A percentile compares a stretch with the other conserved stretches of the same genome.
phyloP scores from a whole-genome alignment of 2,329 filamentous ascomycete genomes.

The Cytospora piceicola region DNA sequence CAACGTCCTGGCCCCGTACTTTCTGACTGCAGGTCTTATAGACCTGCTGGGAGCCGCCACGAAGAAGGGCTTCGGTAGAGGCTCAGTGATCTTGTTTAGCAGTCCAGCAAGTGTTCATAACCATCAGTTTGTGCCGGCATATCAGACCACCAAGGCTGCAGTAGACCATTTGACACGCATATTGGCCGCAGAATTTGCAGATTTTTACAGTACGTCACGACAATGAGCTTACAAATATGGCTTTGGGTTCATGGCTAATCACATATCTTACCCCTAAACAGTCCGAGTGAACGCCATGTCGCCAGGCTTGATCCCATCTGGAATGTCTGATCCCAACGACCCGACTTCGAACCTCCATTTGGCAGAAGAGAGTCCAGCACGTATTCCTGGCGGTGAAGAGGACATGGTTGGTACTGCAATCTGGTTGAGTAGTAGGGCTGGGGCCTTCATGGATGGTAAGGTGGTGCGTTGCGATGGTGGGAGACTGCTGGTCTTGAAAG shows the following conservation, averaged over 20 bases:
- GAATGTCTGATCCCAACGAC: conserved; percentile 13
- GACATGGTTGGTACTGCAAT: conserved; percentile 7
- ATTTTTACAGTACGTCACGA: conserved; percentile 10
- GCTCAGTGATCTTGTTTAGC: conserved; percentile 34
- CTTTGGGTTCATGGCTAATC: not conserved
- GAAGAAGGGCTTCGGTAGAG: conserved; percentile 30
- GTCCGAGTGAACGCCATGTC: conserved; percentile 25
- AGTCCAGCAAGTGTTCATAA: conserved; percentile 34
- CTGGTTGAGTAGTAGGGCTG: conserved; percentile 19
- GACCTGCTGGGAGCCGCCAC: conserved; percentile 31
- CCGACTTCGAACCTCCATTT: conserved; percentile 26
- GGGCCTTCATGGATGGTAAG: conserved; percentile 23
- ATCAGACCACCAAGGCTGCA: conserved; percentile 31
- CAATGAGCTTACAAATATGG: not conserved
- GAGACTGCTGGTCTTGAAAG: conserved; percentile 16
- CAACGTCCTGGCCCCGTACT: conserved; percentile 33
- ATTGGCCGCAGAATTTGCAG: conserved; percentile 19
- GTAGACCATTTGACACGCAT: conserved; percentile 27
- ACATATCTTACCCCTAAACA: not conserved
- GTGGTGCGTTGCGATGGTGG: conserved; percentile 16
- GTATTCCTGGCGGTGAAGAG: not conserved
- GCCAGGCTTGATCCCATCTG: conserved; percentile 22
- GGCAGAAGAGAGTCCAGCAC: conserved; percentile 9
- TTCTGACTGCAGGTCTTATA: conserved; percentile 32
- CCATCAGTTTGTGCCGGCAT: conserved; percentile 31